Base-by-base conservation (phyloP, 164 flowering plant species). In the Saururus chinensis region DNA sequence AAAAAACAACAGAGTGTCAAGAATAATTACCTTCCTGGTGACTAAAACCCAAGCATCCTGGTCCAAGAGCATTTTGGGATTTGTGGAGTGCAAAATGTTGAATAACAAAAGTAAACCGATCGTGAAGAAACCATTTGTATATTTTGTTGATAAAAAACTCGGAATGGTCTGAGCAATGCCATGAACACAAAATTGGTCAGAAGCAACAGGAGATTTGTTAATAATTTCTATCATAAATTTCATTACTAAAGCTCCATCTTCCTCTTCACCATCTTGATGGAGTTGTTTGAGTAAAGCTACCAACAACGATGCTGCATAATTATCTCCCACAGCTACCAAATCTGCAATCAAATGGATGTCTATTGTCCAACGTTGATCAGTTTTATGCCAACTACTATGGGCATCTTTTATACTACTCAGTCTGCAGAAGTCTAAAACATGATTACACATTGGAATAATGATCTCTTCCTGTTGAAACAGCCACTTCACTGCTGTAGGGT, bases 391-490 rank as follows among this genome's bases (percentile, higher is more conserved):
- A 35, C 63, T 64, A 9, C 66, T 54, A 19, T 60, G 59, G 17
- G 45, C 55, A 48, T 73, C 72, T 51, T 30, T 59, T 23, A 74
- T 65, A 58, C 54, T 55, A 63, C 61, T 73, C 58, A 58, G 66
- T 71, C 75, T 70, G 73, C 86, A 84, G 64, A 85, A 74, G 62
- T 79, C 83, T 63, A 87, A 68, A 60, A 93, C 73, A 66, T 87
- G 91, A 63, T 67, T 24, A 64, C 84, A 77, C 75, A 93, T 68
- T n/a, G 76, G 60, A 52, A 66, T 62, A 62, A 68, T 63, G 64
- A 90, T 77, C 60, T 74, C 79, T 45, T 88, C 95, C 75, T 90
- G 97, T 69, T 87, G 88, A 72, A 93, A 88, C 74, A 93, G 66
- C 99, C 99, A 93, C 69, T 72, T 84, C 55, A 93, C 57, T 24